Percentiles rank a stretch among this genome's conserved stretches.
Evolutionary conservation across 495 filamentous ascomycete genomes (phyloP).

Genomic region (Penicillium lividum): DNA sequence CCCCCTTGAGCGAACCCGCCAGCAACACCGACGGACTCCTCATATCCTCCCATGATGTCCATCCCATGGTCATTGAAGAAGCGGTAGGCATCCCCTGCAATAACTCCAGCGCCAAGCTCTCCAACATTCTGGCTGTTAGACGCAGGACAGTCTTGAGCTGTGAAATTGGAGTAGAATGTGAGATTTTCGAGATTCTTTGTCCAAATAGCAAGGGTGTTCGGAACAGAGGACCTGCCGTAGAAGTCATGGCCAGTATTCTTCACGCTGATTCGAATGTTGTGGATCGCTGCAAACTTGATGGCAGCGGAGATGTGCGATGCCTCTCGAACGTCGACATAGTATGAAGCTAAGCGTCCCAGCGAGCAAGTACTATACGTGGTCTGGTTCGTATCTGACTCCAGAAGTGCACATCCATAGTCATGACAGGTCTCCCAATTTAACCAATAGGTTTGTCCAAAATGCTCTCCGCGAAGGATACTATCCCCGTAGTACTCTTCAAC

Average conservation of each 20-base stretch:
- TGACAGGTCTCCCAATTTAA: conserved; percentile 21
- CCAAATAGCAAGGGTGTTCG: conserved; percentile 46
- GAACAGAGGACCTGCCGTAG: conserved; percentile 48
- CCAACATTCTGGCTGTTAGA: conserved; percentile 24
- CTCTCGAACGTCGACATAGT: conserved; percentile 18
- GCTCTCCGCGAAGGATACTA: conserved; percentile 6
- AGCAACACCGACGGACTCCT: conserved; percentile 23
- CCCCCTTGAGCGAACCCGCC: conserved; percentile 28
- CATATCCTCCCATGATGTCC: conserved; percentile 26
- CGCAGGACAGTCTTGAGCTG: conserved; percentile 23
- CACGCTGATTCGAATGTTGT: conserved; percentile 38
- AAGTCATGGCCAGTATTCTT: conserved; percentile 56
- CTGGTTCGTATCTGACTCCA: conserved; percentile 1
- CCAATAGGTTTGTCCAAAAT: conserved; percentile 13
- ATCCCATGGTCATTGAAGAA: conserved; percentile 20
- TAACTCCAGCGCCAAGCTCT: conserved; percentile 27
- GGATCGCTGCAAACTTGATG: conserved; percentile 16
- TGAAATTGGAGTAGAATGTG: conserved; percentile 34
- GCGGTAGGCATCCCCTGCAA: conserved; percentile 21
- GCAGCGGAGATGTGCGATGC: conserved; percentile 14
- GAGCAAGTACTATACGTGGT: conserved; percentile 8
- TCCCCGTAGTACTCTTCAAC: conserved; percentile 15
- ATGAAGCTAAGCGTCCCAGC: conserved; percentile 18
- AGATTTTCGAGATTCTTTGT: conserved; percentile 46
- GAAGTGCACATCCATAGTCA: conserved; percentile 13